Evolutionary conservation across 345 rosid genomes (phyloP), one percentile per base, ranked within the genome.

Genomic region (Gossypium herbaceum): DNA sequence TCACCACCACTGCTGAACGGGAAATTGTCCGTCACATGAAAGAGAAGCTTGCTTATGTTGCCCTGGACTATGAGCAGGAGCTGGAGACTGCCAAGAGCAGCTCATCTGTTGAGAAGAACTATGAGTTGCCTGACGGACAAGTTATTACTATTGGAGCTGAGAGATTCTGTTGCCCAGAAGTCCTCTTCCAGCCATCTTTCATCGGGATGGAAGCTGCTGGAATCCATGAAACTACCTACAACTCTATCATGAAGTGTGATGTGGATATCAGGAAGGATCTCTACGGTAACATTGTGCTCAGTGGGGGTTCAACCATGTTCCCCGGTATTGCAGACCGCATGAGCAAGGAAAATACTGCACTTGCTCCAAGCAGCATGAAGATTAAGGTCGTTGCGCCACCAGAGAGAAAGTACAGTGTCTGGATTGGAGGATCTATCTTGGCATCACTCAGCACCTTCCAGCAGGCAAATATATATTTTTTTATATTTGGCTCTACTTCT

Each of bases 1-100:
- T 88, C 82, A 88, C 92, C 81, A 88, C 92, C 74, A 86, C 92
- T 71, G 91, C 91, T 15, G 96, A 91, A 39, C 93, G 93, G 83
- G 96, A 91, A 89, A 91, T 91, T 83, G 96, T 91, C 74, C 90
- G 96, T 80, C 93, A 91, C 87, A 86, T 91, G 87, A 91, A 91
- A 85, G 96, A 88, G 82, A 88, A 88, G 78, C 88, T 88, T 11
- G 85, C 92, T 8, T 88, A 81, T 51, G 83, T 88, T 10, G 92
- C 92, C 64, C 81, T 88, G 17, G 90, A 88, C 76, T 88, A 81
- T 41, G 92, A 88, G 78, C 88, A 86, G 80, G 92, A 88, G 66
- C 85, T 86, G 43, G 92, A 88, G 79, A 84, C 90, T 3, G 82
- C 92, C 67, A 88, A 86, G 80, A 86, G 87, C 80, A 86, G 90